Percentiles rank a stretch among this genome's conserved stretches.
These are phyloP conservation scores for Amanita muscaria DNA, from an alignment of 768 basidiomycete genomes.

Conservation along the genomic window DNA sequence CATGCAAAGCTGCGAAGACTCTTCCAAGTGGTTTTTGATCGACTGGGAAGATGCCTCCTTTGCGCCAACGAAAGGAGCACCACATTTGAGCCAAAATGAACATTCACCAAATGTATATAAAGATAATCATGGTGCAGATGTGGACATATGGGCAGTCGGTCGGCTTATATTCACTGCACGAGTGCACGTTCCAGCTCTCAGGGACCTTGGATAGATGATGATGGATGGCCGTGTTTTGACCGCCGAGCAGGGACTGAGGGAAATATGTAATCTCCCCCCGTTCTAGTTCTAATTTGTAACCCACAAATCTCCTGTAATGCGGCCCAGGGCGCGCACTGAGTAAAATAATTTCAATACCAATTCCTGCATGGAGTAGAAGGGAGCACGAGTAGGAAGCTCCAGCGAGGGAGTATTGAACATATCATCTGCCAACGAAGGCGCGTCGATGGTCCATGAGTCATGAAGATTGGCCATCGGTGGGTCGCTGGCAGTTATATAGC, in stretches of 20 bases:
- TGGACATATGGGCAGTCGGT: constrained; percentile 25
- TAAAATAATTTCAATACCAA: constrained; percentile 1
- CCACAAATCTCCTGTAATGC: constrained; percentile 2
- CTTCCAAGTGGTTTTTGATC: constrained; percentile 20
- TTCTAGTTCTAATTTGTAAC: constrained; percentile 3
- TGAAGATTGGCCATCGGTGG: too few relatives aligned
- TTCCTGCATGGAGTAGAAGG: constrained; percentile 2
- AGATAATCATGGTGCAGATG: constrained; percentile 22
- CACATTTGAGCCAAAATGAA: constrained; percentile 9
- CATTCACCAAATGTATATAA: constrained; percentile 18
- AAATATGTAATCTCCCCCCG: constrained; percentile 2
- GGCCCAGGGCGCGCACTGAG: background rate
- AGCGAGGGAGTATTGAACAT: constrained; percentile 3
- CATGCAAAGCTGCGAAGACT: constrained; percentile 15
- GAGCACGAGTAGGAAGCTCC: background rate
- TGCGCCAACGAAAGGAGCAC: constrained; percentile 13
- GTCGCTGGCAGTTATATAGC: too few relatives aligned
- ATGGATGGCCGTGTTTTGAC: constrained; percentile 2
- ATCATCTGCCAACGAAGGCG: background rate
- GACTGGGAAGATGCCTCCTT: constrained; percentile 22
- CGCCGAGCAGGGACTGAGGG: constrained; percentile 6
- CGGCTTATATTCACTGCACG: constrained; percentile 10
- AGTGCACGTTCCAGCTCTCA: constrained; percentile 2
- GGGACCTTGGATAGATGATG: constrained; percentile 5
- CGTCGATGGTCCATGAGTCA: background rate